A percentile compares a stretch with the other conserved stretches of the same genome.
Conservation (phyloP, 768 basidiomycete genomes). For the Tephrocybe sp. region DNA sequence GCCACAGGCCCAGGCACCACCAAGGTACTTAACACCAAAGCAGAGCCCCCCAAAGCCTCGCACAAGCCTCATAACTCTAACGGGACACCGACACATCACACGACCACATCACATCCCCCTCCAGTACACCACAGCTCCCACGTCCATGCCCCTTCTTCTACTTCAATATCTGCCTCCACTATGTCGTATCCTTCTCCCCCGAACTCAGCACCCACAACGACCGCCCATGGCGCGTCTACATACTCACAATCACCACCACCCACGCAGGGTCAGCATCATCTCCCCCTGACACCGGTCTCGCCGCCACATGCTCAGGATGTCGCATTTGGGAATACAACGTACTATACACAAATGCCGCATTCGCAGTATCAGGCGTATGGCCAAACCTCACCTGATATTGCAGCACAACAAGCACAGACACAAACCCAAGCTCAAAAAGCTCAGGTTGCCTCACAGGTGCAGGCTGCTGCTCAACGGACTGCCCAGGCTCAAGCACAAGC, state of each 20-base stretch:
- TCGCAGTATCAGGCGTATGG: background rate
- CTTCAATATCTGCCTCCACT: background rate
- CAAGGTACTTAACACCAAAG: background rate
- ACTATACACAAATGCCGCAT: background rate
- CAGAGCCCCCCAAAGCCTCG: constrained; percentile 2
- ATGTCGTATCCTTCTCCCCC: background rate
- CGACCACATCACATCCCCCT: background rate
- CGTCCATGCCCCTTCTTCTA: background rate
- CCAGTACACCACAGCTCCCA: background rate
- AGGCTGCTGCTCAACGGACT: background rate
- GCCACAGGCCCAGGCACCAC: background rate
- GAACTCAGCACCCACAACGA: background rate
- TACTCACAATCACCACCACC: background rate
- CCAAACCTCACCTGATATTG: background rate
- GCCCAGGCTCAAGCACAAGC: background rate
- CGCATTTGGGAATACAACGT: background rate
- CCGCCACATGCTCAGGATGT: background rate
- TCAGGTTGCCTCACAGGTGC: background rate
- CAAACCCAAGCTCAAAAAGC: too few relatives aligned
- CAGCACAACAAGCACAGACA: background rate
- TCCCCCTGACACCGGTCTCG: background rate
- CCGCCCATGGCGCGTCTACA: background rate
- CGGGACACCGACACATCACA: background rate
- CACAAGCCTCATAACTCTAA: background rate
- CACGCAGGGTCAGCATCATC: too few relatives aligned